phyloP scores from a whole-genome alignment of 2,329 filamentous ascomycete genomes.

The Colletotrichum abscissum region DNA sequence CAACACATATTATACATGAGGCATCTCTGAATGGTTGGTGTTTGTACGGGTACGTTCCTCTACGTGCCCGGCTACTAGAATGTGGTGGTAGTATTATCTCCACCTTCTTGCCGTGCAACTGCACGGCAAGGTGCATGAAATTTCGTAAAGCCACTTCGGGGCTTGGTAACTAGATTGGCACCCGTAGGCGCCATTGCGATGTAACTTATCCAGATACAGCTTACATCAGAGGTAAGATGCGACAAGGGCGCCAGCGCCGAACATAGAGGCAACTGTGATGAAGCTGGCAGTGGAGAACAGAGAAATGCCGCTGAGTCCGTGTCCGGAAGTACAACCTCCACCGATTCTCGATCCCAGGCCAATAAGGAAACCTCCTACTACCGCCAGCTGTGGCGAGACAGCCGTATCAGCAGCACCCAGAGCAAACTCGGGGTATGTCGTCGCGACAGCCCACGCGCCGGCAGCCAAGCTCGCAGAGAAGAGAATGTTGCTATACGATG shows the following conservation, averaged over 20 bases:
- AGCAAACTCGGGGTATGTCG: constrained; percentile 45
- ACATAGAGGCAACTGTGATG: constrained; percentile 68
- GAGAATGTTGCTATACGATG: constrained; percentile 55
- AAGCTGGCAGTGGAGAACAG: constrained; percentile 71
- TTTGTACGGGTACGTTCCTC: too few species aligned
- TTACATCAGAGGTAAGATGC: constrained; percentile 37
- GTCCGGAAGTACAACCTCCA: constrained; percentile 76
- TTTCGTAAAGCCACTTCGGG: too few species aligned
- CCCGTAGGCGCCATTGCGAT: too few species aligned
- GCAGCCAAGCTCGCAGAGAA: constrained; percentile 64
- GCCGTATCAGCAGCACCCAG: constrained; percentile 40
- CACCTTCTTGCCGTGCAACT: too few species aligned
- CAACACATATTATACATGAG: too few species aligned
- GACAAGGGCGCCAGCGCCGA: constrained; percentile 58
- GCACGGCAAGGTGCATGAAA: too few species aligned
- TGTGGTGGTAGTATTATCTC: too few species aligned
- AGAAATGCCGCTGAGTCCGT: constrained; percentile 76
- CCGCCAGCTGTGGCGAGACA: constrained; percentile 52
- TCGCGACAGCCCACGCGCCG: constrained; percentile 56
- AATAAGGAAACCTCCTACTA: constrained; percentile 67
- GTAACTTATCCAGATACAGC: neutral
- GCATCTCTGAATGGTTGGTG: too few species aligned
- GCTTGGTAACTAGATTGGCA: too few species aligned
- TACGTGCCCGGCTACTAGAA: too few species aligned
- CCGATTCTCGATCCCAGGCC: constrained; percentile 70